A percentile compares a stretch with the other conserved stretches of the same genome.
Evolutionary conservation across 1,139 yeast genomes (phyloP).

Genomic region (Saccharomyces hybrid): DNA sequence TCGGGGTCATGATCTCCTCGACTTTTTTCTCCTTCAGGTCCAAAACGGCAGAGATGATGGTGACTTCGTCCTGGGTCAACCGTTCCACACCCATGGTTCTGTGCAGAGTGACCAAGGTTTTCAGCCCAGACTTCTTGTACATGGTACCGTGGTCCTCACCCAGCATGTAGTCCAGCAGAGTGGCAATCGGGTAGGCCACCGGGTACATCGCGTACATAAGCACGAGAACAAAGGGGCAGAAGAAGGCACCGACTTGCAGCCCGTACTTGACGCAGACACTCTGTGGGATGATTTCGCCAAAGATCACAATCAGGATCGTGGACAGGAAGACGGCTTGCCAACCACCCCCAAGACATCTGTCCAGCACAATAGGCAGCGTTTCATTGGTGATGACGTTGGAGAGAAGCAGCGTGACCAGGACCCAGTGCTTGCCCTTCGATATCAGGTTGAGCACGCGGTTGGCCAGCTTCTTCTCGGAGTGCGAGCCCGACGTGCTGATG

Average conservation of each 20-base stretch:
- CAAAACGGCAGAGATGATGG: slow-evolving; percentile 87
- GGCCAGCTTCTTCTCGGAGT: slow-evolving; percentile 62
- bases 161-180: slow-evolving; percentile 66
- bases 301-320: slow-evolving; percentile 84
- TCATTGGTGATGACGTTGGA: slow-evolving; percentile 92
- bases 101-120: slow-evolving; percentile 87
- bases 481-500: slow-evolving; percentile 44
- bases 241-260: slow-evolving; percentile 79
- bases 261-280: slow-evolving; percentile 90
- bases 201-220: slow-evolving; percentile 91
- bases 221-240: slow-evolving; percentile 76
- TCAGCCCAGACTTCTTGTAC: slow-evolving; percentile 85
- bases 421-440: slow-evolving; percentile 91
- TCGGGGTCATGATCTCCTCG: slow-evolving; percentile 85
- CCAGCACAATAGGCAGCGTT: slow-evolving; percentile 87
- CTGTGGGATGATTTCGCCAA: slow-evolving; percentile 96
- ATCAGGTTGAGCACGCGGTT: slow-evolving; percentile 62
- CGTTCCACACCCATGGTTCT: slow-evolving; percentile 93
- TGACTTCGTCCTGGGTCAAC: slow-evolving; percentile 88
- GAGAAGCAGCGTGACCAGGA: slow-evolving; percentile 79
- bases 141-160: slow-evolving; percentile 97
- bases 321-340: slow-evolving; percentile 94
- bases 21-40: slow-evolving; percentile 91
- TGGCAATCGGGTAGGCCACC: slow-evolving; percentile 83
- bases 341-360: slow-evolving; percentile 91